Evolutionary conservation across 2,329 filamentous ascomycete species (phyloP), one percentile per base, ranked within the genome.

Genomic region (Penicillium hordei): DNA sequence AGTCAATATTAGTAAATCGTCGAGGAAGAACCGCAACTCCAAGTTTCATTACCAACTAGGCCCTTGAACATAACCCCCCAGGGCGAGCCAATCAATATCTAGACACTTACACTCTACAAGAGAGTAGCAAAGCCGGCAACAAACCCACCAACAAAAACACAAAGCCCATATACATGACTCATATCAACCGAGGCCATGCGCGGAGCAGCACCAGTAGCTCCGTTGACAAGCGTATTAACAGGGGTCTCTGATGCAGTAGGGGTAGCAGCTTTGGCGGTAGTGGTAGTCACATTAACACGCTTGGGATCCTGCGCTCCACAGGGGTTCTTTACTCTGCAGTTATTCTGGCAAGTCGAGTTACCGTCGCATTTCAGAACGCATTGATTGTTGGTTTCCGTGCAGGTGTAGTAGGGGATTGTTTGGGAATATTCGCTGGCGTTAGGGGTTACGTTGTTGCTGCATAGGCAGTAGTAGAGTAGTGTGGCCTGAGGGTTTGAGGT

Each of bases 331-430:
- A 75, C 65, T 29, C 81, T 78, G 72, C 85, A 87, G 36, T 72
- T 65, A 53, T 73, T 70, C 42, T 80, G 76, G 71, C 85, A 87
- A 42, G 67, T 65, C 55, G 78, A 79, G 67, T 83, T 64, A 19
- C 70, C 73, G 67, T 58, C 55, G 62, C 85, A 87, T 64, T 73
- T 74, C 13, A 61, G 65, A 25, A 85, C 82, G 65, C 83, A 86
- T 62, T 85, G 76, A 67, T 78, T 82, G 70, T 82, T 83, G 73
- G 76, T 78, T 62, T 84, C 78, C 10, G 79, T 81, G 76, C 85
- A 88, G 71, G 83, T 78, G 74, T 78, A 87, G 77, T 82, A 88
- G 19, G 85, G 84, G 51, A 88, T 78, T 15, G 85, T 87, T 65
- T 84, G 81, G 34, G 83, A 83, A 78, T 84, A 88, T 68, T 86